Base-by-base conservation (phyloP, 495 filamentous ascomycete species). In the Platismatia glauca region DNA sequence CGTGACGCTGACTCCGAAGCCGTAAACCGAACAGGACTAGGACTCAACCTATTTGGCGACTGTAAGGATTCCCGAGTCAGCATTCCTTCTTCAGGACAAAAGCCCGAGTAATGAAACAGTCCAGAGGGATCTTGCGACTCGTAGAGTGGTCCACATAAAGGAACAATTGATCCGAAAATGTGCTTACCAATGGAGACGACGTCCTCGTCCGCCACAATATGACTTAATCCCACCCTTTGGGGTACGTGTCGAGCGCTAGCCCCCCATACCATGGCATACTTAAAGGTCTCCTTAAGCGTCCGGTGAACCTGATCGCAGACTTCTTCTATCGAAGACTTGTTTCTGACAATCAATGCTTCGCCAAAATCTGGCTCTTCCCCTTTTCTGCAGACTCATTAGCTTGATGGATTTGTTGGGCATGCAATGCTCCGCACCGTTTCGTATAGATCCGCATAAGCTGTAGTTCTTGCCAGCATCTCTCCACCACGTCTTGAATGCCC, bases 241-340 rank as follows among this genome's bases (percentile, higher is more conserved):
- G 95, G 94, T 18, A 96, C 80, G 81, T 99, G 95, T 67, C 90
- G 80, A 27, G 94, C 94, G 75, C 92, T 97, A 15, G 90, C 90
- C 27, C 95, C 95, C 95, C 95, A 99, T 4, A 99, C 95, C 68
- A 97, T 73, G 2, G 95, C 95, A 77, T 97, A 97, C 77, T 97
- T 99, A 78, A 97, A 99, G 4, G 90, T 96, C 53, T 99, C 95
- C 81, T 97, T 97, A 63, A 99, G 77, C 34, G 87, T 91, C 39
- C 95, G 82, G 76, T 99, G 95, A 59, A 99, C 86, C 68, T 90
- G 86, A 71, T 99, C 92, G 74, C 95, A 99, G 1, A 97, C 95
- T 72, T 99, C 94, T 76, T 96, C 95, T 70, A 99, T 94, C 6
- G 86, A 88, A 55, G 89, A 89, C 65, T 89, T 88, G 67, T 76